Conservation (phyloP, 148 eudicot species). For the Diospyros lotus region DNA sequence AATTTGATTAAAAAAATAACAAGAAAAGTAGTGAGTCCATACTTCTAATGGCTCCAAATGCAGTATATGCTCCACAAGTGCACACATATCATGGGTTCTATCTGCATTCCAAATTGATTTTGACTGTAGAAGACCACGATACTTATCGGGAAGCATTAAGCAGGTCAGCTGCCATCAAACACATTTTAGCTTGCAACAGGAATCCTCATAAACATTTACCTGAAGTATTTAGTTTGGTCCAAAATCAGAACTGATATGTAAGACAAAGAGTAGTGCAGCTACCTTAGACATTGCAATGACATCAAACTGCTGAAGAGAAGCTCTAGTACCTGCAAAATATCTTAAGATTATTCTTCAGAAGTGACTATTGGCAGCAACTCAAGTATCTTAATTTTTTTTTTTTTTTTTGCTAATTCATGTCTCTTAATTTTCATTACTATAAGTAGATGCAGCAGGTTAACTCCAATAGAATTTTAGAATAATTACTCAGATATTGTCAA, state of each 20-base stretch:
- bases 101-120: constrained; percentile 84
- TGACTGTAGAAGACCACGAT: constrained; percentile 42
- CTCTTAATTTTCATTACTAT: too few species aligned
- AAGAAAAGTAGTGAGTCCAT: constrained; percentile 12
- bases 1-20: neutral
- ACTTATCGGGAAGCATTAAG: constrained; percentile 64
- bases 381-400: too few species aligned
- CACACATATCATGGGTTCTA: constrained; percentile 40
- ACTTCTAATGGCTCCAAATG: constrained; percentile 74
- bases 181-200: constrained; percentile 5
- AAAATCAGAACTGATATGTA: neutral
- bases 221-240: neutral
- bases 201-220: neutral
- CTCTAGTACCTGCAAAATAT: constrained; percentile 46
- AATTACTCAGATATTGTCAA: too few species aligned
- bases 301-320: constrained; percentile 53
- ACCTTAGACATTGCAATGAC: constrained; percentile 77
- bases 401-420: too few species aligned
- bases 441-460: neutral
- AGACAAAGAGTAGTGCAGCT: constrained; percentile 2
- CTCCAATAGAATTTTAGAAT: too few species aligned
- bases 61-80: constrained; percentile 66
- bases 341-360: neutral
- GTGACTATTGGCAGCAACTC: too few species aligned
- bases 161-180: constrained; percentile 66